Conservation (phyloP, 2,329 filamentous ascomycete species). For the Aspergillus niger region DNA sequence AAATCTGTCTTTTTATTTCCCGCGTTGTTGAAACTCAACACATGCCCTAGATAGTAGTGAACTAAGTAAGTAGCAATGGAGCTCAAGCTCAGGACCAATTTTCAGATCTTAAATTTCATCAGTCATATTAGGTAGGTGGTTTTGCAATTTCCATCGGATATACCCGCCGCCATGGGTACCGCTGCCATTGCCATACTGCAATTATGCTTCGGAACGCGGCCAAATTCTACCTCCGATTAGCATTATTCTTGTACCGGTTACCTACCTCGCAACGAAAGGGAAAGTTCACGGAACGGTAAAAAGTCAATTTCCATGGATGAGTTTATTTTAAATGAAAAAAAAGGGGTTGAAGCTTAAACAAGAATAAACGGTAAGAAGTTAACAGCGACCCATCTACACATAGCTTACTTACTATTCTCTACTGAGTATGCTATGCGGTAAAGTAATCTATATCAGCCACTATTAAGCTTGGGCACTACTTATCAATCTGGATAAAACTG, state of each 20-base stretch:
- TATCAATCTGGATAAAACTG: conserved; percentile 2
- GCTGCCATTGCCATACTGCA: neutral
- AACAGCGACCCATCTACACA: neutral
- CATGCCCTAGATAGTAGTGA: too few relatives aligned
- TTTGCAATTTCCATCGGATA: conserved; percentile 8
- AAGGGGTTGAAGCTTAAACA: neutral
- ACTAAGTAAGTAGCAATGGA: too few relatives aligned
- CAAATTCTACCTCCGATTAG: neutral
- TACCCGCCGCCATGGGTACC: conserved; percentile 15
- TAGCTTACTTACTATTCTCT: neutral
- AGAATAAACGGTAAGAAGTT: neutral
- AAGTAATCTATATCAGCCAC: conserved; percentile 4
- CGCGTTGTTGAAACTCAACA: too few relatives aligned
- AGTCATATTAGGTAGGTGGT: neutral
- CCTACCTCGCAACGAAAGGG: too few relatives aligned
- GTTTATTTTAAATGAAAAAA: too few relatives aligned
- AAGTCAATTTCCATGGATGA: neutral
- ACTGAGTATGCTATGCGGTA: too few relatives aligned
- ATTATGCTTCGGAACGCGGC: neutral
- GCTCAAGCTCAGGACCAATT: neutral
- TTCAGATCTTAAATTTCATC: neutral
- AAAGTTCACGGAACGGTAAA: too few relatives aligned
- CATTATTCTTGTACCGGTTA: neutral
- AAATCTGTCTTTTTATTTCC: too few relatives aligned
- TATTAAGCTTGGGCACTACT: neutral